Percentiles rank a stretch among this genome's conserved stretches.
These are phyloP conservation scores for Rubus parviflorus DNA, from an alignment of 306 rosid species.

Conservation along the genomic window DNA sequence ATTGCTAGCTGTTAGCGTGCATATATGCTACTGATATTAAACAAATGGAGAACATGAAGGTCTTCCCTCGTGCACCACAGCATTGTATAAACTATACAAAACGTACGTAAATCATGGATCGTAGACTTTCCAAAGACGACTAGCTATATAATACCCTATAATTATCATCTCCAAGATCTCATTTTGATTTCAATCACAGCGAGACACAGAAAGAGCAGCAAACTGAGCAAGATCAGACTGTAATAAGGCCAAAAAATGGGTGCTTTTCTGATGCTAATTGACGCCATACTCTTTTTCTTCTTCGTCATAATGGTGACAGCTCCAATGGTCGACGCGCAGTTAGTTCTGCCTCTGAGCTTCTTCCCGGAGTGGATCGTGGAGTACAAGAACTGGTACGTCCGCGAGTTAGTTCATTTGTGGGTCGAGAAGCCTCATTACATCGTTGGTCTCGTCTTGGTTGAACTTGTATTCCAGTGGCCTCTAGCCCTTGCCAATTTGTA, in stretches of 20 bases:
- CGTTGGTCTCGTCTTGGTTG: slow-evolving; percentile 63
- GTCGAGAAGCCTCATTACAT: slow-evolving; percentile 60
- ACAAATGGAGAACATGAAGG: too few species aligned
- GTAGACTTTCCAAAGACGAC: too few species aligned
- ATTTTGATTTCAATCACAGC: too few species aligned
- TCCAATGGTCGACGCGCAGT: slow-evolving; percentile 56
- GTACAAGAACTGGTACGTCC: slow-evolving; percentile 45
- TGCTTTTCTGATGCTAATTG: slow-evolving; percentile 42
- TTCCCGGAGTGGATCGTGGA: slow-evolving; percentile 48
- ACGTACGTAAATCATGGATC: too few species aligned
- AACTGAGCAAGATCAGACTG: too few species aligned
- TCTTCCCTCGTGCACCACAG: too few species aligned
- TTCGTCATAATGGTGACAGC: slow-evolving; percentile 43
- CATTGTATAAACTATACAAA: too few species aligned
- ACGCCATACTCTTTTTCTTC: slow-evolving; percentile 44
- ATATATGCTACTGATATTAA: too few species aligned
- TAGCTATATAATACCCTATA: too few species aligned
- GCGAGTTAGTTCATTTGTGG: slow-evolving; percentile 44
- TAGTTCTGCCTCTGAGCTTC: slow-evolving; percentile 40
- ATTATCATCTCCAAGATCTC: too few species aligned
- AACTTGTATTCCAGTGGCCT: slow-evolving; percentile 79
- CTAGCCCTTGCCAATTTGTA: slow-evolving; percentile 54
- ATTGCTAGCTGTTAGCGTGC: too few species aligned
- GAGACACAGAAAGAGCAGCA: too few species aligned
- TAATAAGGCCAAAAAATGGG: slow-evolving; percentile 36